Evolutionary conservation across 306 rosid genomes (phyloP), one percentile per base, ranked within the genome.

Genomic region (Cyclanthera cordifolia): DNA sequence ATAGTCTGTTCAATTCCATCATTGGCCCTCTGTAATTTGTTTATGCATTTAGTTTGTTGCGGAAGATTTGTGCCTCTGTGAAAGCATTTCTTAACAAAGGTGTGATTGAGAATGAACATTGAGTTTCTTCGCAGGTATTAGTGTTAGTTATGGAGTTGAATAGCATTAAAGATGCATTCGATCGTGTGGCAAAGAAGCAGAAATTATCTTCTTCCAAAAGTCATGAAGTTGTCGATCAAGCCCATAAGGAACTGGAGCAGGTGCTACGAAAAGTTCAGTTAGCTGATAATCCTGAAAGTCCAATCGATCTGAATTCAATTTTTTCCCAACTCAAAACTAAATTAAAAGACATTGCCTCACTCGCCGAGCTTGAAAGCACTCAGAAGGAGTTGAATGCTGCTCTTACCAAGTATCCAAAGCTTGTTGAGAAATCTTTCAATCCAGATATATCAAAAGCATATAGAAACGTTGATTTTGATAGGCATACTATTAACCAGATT

Each of bases 371-470:
- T 78, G 99, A 86, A 79, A 79, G 84, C 74, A 69, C 84, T 21
- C 95, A 87, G 73, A 93, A 86, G 83, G 99, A 90, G 69, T 77
- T 93, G 79, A 89, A 93, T 75, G 67, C 61, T 19, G 91, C 95
- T 70, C 76, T 87, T 61, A 79, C 83, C 90, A 93, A 87, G 77
- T 90, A 89, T 58, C 89, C 85, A 46, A 90, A 86, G 84, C 82
- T 86, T 75, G 80, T 90, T 16, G 99, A 90, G 77, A 93, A 83
- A 79, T 43, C 80, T 58, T 86, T 90, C 79, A 86, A 80, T 81
- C 84, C 95, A 53, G 99, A 93, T 81, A 87, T 90, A 80, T 78
- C 96, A 34, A 90, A 87, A 86, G 94, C 96, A 74, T 93, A 86
- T 74, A 88, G 94, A 81, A 86, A 93, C 55, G 32, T 74, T 6